A percentile compares a stretch with the other conserved stretches of the same genome.
Conservation (phyloP, 148 eudicot genomes). For the Euryodendron excelsum region DNA sequence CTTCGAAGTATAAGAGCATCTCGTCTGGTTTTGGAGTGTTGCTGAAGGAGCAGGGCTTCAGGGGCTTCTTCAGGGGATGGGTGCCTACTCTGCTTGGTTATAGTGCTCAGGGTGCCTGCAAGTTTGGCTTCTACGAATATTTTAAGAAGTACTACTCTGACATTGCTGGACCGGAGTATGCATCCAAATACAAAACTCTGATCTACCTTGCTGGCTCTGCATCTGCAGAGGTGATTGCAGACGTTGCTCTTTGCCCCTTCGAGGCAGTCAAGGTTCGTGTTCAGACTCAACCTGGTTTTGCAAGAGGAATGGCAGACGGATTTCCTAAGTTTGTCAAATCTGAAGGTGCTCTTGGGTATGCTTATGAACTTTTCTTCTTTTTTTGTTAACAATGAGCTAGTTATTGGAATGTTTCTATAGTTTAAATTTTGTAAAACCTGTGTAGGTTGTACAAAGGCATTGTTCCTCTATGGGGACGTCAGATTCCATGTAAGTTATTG, state of each 20-base stretch:
- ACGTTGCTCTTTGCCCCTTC: conserved; percentile 85
- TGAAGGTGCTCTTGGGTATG: conserved; percentile 59
- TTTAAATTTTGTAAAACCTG: neutral
- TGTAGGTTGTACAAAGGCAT: conserved; percentile 45
- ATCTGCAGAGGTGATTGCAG: conserved; percentile 90
- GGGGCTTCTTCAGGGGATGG: conserved; percentile 94
- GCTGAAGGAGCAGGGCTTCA: conserved; percentile 77
- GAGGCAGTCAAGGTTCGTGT: conserved; percentile 96
- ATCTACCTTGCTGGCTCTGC: conserved; percentile 97
- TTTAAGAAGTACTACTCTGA: conserved; percentile 93
- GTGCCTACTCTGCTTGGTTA: conserved; percentile 91
- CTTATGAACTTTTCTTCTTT: neutral
- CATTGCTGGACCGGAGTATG: conserved; percentile 84
- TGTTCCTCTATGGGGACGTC: conserved; percentile 38
- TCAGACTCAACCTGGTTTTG: conserved; percentile 96
- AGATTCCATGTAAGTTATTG: conserved; percentile 52
- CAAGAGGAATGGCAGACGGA: conserved; percentile 71
- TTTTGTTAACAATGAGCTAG: neutral
- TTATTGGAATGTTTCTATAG: neutral
- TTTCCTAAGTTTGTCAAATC: conserved; percentile 58
- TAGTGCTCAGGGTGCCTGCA: conserved; percentile 98
- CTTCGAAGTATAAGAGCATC: conserved; percentile 86
- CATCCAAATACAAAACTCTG: conserved; percentile 79
- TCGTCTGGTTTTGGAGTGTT: conserved; percentile 78
- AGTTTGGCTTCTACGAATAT: conserved; percentile 87